phyloP scores from a whole-genome alignment of 345 rosid species.

The Melastoma malabathricum region DNA sequence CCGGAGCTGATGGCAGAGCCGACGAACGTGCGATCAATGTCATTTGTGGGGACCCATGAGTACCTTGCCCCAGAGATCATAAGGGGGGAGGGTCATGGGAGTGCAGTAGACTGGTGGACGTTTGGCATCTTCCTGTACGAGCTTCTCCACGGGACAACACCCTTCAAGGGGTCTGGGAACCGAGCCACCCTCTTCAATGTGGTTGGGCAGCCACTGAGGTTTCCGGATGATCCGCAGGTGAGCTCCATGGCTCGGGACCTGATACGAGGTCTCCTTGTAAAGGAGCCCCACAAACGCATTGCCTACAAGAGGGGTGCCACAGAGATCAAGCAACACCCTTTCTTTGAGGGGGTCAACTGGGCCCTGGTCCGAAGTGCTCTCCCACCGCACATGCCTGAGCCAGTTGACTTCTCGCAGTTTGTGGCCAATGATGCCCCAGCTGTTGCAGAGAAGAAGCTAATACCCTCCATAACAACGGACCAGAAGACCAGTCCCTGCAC shows the following conservation, averaged over 20 bases:
- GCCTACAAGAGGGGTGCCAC: slow-evolving; percentile 86
- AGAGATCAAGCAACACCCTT: slow-evolving; percentile 80
- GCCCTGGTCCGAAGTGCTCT: slow-evolving; percentile 69
- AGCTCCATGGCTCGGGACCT: slow-evolving; percentile 63
- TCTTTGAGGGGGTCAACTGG: slow-evolving; percentile 87
- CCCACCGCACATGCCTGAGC: slow-evolving; percentile 82
- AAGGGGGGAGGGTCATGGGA: slow-evolving; percentile 94
- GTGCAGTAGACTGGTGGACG: slow-evolving; percentile 98
- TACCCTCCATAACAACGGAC: too few species aligned
- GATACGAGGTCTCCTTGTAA: slow-evolving; percentile 56
- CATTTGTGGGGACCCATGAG: slow-evolving; percentile 90
- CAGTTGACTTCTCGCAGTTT: slow-evolving; percentile 47
- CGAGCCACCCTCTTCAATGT: slow-evolving; percentile 78
- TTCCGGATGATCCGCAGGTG: slow-evolving; percentile 62
- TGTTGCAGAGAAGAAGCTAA: slow-evolving; percentile 1
- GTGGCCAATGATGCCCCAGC: slow-evolving; percentile 36
- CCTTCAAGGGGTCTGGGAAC: slow-evolving; percentile 87
- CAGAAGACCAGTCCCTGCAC: too few species aligned
- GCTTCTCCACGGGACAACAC: slow-evolving; percentile 68
- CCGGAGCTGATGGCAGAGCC: slow-evolving; percentile 96
- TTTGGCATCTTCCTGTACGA: slow-evolving; percentile 81
- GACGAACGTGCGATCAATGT: slow-evolving; percentile 78
- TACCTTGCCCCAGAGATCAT: slow-evolving; percentile 83
- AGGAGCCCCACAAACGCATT: slow-evolving; percentile 73
- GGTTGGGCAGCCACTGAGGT: slow-evolving; percentile 69